These are phyloP conservation scores for Leishmania martiniquensis DNA, from an alignment of 208 protist genomes.

Conservation along the genomic window DNA sequence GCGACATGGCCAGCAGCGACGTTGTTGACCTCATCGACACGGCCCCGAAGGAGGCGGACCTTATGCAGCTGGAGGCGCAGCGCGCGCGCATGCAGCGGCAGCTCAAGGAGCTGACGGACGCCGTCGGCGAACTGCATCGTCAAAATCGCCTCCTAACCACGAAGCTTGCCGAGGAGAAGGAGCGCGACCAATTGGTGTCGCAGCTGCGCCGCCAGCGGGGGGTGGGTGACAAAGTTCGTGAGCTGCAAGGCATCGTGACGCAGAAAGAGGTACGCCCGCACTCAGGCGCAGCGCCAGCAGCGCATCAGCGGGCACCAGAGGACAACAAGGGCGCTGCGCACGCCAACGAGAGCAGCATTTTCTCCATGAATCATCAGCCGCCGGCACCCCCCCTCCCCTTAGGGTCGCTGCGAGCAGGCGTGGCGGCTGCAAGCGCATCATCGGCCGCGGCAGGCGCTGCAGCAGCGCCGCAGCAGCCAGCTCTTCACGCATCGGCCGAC, in stretches of 20 bases:
- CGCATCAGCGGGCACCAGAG: not conserved
- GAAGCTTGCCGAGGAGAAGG: constrained; percentile 78
- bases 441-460: not conserved
- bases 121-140: constrained; percentile 62
- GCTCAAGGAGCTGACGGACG: constrained; percentile 57
- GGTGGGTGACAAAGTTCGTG: constrained; percentile 38
- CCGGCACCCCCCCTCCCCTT: not conserved
- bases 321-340: not conserved
- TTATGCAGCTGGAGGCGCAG: constrained; percentile 61
- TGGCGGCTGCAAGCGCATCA: not conserved
- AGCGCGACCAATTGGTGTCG: constrained; percentile 69
- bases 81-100: constrained; percentile 70
- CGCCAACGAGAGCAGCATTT: too few relatives aligned
- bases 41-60: constrained; percentile 68
- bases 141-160: constrained; percentile 85
- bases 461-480: not conserved
- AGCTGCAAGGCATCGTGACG: constrained; percentile 26
- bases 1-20: not conserved
- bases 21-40: constrained; percentile 66
- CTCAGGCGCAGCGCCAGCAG: not conserved
- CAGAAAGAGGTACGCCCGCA: constrained; percentile 19
- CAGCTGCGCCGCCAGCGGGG: constrained; percentile 57
- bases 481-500: constrained; percentile 6
- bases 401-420: not conserved
- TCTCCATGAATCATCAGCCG: not conserved